phyloP scores from a whole-genome alignment of 805 yeast species.

The Pichia manshurica region DNA sequence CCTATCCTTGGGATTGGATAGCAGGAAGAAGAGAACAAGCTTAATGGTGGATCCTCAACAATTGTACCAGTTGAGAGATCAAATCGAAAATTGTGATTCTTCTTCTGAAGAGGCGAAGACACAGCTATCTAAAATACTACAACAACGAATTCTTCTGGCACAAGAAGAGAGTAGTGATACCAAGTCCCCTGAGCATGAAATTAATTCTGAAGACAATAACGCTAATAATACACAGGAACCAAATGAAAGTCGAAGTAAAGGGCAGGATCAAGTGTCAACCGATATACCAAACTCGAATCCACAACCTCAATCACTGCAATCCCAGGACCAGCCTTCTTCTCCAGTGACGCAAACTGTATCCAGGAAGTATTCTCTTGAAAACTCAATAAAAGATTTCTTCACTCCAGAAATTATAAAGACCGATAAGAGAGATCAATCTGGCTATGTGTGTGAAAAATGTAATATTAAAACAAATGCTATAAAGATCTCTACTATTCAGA shows the following conservation, averaged over 20 bases:
- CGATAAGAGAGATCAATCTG: conserved; percentile 62
- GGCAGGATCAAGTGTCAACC: conserved; percentile 6
- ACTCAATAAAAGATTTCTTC: conserved; percentile 76
- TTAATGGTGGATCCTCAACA: conserved; percentile 26
- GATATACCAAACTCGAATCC: not conserved
- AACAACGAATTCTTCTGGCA: conserved; percentile 26
- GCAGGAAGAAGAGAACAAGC: conserved; percentile 38
- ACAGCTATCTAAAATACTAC: conserved; percentile 26
- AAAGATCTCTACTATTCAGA: conserved; percentile 65
- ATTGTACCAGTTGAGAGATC: conserved; percentile 23
- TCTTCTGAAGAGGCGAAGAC: conserved; percentile 20
- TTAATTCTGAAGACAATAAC: not conserved
- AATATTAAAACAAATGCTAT: conserved; percentile 68
- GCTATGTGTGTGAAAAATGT: conserved; percentile 87
- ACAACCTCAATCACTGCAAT: not conserved
- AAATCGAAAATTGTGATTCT: conserved; percentile 26
- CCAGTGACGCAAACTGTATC: not conserved
- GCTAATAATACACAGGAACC: conserved; percentile 2
- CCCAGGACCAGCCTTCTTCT: not conserved
- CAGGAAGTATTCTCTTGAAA: conserved; percentile 54
- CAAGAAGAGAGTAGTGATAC: conserved; percentile 23
- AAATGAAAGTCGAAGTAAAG: conserved; percentile 5
- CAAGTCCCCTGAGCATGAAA: conserved; percentile 20
- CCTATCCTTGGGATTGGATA: conserved; percentile 71
- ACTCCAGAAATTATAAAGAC: conserved; percentile 70